A percentile compares a stretch with the other conserved stretches of the same genome.
phyloP scores from a whole-genome alignment of 768 basidiomycete species.

The Cantharellus anzutake region DNA sequence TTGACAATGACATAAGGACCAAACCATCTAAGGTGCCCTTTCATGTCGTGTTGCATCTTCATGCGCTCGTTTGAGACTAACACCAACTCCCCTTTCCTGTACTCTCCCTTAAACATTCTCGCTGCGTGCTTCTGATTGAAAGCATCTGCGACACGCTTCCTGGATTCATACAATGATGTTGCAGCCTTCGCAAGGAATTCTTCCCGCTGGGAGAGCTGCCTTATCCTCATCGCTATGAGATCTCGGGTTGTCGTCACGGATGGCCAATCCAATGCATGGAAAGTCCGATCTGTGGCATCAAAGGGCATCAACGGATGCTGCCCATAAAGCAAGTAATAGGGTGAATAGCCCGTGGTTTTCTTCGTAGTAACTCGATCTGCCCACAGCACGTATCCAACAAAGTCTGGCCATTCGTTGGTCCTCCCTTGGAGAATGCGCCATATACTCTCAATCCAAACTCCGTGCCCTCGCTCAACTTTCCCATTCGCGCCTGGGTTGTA shows the following conservation, averaged over 20 bases:
- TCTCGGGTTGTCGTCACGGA: neutral
- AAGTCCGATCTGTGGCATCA: neutral
- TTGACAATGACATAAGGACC: neutral
- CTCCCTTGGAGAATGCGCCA: neutral
- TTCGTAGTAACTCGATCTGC: constrained; percentile 14
- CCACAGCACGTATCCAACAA: constrained; percentile 13
- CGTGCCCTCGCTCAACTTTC: neutral
- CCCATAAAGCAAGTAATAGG: constrained; percentile 14
- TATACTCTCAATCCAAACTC: neutral
- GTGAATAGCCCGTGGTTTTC: constrained; percentile 16
- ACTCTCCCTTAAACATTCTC: too few relatives aligned
- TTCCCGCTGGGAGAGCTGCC: neutral
- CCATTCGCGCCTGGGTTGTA: neutral
- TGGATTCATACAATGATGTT: neutral
- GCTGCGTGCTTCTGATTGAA: too few relatives aligned
- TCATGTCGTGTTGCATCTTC: too few relatives aligned
- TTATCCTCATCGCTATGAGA: neutral
- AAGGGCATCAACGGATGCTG: neutral
- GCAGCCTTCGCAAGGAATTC: neutral
- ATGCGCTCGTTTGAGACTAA: too few relatives aligned
- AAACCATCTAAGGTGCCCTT: neutral
- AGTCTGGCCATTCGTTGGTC: constrained; percentile 16
- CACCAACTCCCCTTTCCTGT: too few relatives aligned
- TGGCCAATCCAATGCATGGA: neutral
- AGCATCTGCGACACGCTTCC: neutral